Conservation (phyloP, 2,329 filamentous ascomycete species). For the Colletotrichum neosansevieriae region DNA sequence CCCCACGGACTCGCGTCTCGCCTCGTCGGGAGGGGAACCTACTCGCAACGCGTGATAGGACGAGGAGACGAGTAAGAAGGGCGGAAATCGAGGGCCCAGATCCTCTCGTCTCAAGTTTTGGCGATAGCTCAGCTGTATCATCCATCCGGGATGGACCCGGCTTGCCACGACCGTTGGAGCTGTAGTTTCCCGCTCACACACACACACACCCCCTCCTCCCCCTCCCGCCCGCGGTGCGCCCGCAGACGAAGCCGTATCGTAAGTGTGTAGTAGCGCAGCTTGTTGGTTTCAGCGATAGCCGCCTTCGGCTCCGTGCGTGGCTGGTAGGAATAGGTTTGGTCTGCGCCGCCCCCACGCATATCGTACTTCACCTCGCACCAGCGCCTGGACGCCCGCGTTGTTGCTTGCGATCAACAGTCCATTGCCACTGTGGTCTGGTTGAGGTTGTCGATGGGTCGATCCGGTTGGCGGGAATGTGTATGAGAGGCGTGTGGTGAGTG, state of each 20-base stretch:
- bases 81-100: too few relatives aligned
- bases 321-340: background rate
- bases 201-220: background rate
- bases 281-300: background rate
- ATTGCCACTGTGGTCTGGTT: too few relatives aligned
- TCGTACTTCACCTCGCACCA: too few relatives aligned
- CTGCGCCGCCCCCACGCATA: background rate
- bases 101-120: background rate
- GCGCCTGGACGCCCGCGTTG: too few relatives aligned
- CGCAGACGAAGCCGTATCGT: background rate
- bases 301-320: background rate
- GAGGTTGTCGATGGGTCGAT: too few relatives aligned
- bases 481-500: too few relatives aligned
- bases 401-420: too few relatives aligned
- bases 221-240: background rate
- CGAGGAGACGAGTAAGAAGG: too few relatives aligned
- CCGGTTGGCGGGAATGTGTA: too few relatives aligned
- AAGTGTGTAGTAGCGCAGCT: background rate
- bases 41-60: background rate
- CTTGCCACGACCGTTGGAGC: background rate
- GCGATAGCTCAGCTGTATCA: background rate
- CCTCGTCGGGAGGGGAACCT: background rate
- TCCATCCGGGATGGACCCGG: conserved; percentile 3
- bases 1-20: background rate
- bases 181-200: background rate